phyloP scores from a whole-genome alignment of 805 yeast species.

The Priceomyces medius region DNA sequence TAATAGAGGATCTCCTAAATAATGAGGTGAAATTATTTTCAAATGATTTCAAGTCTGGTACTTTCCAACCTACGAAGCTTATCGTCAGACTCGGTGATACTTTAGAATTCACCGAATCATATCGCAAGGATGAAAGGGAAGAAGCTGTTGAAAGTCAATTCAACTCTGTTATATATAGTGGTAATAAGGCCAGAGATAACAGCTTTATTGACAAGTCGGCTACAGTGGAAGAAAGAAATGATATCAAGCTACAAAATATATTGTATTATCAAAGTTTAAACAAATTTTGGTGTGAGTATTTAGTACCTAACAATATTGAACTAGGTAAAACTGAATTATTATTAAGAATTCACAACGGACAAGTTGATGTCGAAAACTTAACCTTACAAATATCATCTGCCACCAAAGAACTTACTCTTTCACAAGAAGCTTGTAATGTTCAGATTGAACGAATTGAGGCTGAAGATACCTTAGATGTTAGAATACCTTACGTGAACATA shows the following conservation, averaged over 20 bases:
- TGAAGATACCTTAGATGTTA: conserved; percentile 17
- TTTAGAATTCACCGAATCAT: conserved; percentile 11
- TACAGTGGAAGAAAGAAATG: not conserved
- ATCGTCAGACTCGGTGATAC: conserved; percentile 16
- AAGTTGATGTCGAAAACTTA: conserved; percentile 30
- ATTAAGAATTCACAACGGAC: conserved; percentile 27
- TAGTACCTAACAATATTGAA: conserved; percentile 22
- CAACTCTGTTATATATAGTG: not conserved
- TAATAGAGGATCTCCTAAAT: conserved; percentile 5
- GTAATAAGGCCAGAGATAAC: not conserved
- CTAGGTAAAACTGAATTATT: conserved; percentile 28
- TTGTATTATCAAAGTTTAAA: conserved; percentile 16
- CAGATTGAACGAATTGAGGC: conserved; percentile 7
- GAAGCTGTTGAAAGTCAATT: not conserved
- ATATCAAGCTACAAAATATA: not conserved
- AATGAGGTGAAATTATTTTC: conserved; percentile 21
- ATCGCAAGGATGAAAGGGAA: not conserved
- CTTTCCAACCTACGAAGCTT: conserved; percentile 23
- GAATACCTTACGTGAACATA: conserved; percentile 31
- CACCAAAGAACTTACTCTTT: conserved; percentile 17
- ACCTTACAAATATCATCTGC: conserved; percentile 13
- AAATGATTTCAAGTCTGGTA: conserved; percentile 32
- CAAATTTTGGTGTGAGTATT: conserved; percentile 28
- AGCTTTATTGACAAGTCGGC: not conserved
- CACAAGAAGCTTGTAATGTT: not conserved